phyloP scores from a whole-genome alignment of 2,329 filamentous ascomycete genomes.

The Alternaria tenuissima region DNA sequence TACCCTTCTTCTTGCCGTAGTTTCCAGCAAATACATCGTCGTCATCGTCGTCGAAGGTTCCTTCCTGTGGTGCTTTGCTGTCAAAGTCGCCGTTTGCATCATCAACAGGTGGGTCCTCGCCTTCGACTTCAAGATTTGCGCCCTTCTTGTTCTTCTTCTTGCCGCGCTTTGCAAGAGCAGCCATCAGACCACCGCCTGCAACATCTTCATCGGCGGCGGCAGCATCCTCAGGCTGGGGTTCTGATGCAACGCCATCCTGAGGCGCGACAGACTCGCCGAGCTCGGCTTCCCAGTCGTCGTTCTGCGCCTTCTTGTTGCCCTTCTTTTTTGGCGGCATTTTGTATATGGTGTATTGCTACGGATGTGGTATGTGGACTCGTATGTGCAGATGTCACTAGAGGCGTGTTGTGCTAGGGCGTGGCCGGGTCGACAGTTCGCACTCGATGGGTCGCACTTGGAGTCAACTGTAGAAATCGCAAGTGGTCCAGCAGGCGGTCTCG shows the following conservation, averaged over 20 bases:
- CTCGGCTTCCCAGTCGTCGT: conserved; percentile 96
- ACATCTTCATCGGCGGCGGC: conserved; percentile 59
- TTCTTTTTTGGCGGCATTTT: conserved; percentile 96
- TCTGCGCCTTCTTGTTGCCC: conserved; percentile 83
- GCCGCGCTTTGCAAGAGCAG: conserved; percentile 62
- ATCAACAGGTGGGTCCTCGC: conserved; percentile 63
- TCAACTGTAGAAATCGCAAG: conserved; percentile 3
- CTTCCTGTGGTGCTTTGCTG: conserved; percentile 81
- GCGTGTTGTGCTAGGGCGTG: conserved; percentile 11
- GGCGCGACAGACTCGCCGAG: conserved; percentile 80
- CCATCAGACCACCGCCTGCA: conserved; percentile 59
- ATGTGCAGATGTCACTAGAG: conserved; percentile 10
- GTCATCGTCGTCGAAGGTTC: conserved; percentile 69
- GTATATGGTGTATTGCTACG: conserved; percentile 19
- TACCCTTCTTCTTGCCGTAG: conserved; percentile 74
- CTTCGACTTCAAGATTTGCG: conserved; percentile 73
- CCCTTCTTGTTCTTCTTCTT: conserved; percentile 87
- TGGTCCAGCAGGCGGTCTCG: neutral
- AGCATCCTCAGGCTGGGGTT: conserved; percentile 36
- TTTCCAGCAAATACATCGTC: conserved; percentile 83
- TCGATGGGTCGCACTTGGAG: neutral
- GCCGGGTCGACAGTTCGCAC: conserved; percentile 17
- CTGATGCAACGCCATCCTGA: conserved; percentile 57
- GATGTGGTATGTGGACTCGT: neutral
- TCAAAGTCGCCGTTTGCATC: conserved; percentile 58